Percentiles rank a stretch among this genome's conserved stretches.
phyloP scores from a whole-genome alignment of 75 land plant species.

The Gnetum montanum region DNA sequence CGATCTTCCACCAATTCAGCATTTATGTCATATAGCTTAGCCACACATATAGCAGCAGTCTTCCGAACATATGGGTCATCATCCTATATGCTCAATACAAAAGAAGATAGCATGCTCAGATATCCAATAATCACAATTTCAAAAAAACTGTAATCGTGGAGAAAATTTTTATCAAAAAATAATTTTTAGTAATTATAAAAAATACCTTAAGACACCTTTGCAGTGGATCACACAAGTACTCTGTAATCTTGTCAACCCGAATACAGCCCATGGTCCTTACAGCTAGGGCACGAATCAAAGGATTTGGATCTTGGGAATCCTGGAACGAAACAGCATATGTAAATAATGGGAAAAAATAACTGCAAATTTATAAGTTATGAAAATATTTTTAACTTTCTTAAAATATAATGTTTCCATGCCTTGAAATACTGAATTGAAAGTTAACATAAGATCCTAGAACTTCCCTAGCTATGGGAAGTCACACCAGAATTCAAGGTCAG shows the following conservation, averaged over 20 bases:
- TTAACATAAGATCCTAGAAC: no score
- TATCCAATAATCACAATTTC: no score
- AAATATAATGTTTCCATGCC: no score
- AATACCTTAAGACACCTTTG: constrained; percentile 99
- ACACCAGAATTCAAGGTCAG: no score
- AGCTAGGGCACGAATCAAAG: constrained; percentile 96
- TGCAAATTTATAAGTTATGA: no score
- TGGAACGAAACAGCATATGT: constrained; percentile 16
- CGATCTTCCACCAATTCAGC: constrained; percentile 98
- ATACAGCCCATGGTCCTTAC: constrained; percentile 99
- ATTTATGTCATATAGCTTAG: constrained; percentile 97
- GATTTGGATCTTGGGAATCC: constrained; percentile 99
- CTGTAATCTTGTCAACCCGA: constrained; percentile 98
- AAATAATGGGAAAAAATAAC: not conserved
- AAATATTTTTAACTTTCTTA: no score
- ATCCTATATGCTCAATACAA: constrained; percentile 47
- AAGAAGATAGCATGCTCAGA: not conserved
- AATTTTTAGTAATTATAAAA: no score
- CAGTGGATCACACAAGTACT: constrained; percentile 97
- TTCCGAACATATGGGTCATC: constrained; percentile 99
- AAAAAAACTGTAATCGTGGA: no score
- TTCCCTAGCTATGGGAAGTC: no score
- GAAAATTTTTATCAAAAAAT: no score
- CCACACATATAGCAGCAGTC: constrained; percentile 98
- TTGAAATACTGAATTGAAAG: no score